phyloP scores from a whole-genome alignment of 73 alveolate genomes.

The Stentor coeruleus region DNA sequence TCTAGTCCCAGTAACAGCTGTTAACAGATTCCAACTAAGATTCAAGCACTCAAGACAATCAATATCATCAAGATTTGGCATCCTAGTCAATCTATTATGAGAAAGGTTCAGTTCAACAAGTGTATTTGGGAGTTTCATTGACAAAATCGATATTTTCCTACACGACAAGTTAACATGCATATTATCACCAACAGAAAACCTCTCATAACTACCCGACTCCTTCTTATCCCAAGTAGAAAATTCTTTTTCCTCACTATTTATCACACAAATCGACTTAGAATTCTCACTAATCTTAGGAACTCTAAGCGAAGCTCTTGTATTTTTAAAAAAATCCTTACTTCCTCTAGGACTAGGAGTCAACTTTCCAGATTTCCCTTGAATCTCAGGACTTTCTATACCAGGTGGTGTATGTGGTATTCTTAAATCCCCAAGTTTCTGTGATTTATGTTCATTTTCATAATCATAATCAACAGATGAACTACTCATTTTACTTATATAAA shows the following conservation, averaged over 20 bases:
- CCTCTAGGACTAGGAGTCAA: background rate
- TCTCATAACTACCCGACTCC: background rate
- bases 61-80: background rate
- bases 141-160: background rate
- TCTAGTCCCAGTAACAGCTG: background rate
- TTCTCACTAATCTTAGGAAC: constrained; percentile 8
- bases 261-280: no score
- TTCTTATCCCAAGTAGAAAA: no score
- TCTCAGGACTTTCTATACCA: background rate
- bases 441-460: background rate
- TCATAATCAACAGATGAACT: background rate
- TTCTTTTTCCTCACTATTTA: no score
- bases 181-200: background rate
- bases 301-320: background rate
- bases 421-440: background rate
- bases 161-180: background rate
- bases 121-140: background rate
- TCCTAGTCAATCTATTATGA: background rate
- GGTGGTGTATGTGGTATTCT: background rate
- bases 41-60: background rate
- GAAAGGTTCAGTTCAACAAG: constrained; percentile 4
- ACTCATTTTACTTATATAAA: background rate
- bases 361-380: background rate
- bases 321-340: background rate
- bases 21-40: background rate